Evolutionary conservation across 148 eudicot species (phyloP), one percentile per base, ranked within the genome.

Genomic region (Silene uniflora): DNA sequence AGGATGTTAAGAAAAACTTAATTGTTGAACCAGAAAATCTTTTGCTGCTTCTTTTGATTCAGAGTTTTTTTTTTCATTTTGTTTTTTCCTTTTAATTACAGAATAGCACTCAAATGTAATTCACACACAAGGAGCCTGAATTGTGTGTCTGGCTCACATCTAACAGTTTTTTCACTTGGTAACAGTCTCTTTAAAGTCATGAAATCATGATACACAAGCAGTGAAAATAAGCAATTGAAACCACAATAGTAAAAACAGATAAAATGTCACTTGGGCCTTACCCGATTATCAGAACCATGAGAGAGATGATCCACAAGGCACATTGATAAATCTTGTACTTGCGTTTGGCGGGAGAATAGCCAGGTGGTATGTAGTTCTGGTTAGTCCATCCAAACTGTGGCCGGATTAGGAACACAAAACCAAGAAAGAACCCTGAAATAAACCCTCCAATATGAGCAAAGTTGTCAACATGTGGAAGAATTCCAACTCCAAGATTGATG

Each of bases 401-500:
- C 42, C 91, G 87, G 55, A 94, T 86, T 62, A 94, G 78, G 65
- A 94, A 84, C 71, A 94, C 88, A 85, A 90, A 94, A 42, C 98
- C 98, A 58, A 94, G 88, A 61, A 94, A 83, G 69, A 94, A 90
- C 24, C 98, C 98, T 17, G 96, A 83, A 62, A 85, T 44, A 77
- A 94, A 94, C 68, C 98, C 98, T 73, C 98, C 98, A 64, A 91
- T 86, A 81, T 91, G 98, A 76, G 98, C 98, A 76, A 90, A 91
- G 82, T 91, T 94, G 84, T 91, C 97, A n/a, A 91, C 96, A 60
- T 91, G 95, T 55, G 98, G 95, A 68, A 91, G 91, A 64, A 94
- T 81, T 46, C 95, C 97, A 61, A 89, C 88, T 18, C 85, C 95
- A 62, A 94, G 83, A 79, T 94, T 91, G 76, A 88, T 75, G 19